Percentiles rank a stretch among this genome's conserved stretches.
phyloP scores from a whole-genome alignment of 2,329 filamentous ascomycete species.

The Rhinocladiella similis region DNA sequence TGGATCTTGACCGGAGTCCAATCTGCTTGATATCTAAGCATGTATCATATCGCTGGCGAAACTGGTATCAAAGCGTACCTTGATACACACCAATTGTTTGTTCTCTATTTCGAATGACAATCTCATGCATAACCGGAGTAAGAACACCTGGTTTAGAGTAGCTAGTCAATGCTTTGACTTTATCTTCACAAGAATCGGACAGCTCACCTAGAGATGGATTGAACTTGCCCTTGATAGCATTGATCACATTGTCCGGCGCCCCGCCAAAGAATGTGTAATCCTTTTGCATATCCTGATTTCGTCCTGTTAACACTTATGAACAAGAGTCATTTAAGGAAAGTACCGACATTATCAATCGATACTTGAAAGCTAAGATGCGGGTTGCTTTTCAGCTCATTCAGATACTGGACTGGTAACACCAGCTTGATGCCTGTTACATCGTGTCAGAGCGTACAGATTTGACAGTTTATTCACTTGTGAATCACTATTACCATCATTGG shows the following conservation, averaged over 20 bases:
- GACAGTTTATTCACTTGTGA: background rate
- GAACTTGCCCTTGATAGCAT: slow-evolving; percentile 4
- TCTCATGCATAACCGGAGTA: slow-evolving; percentile 1
- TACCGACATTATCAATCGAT: slow-evolving; percentile 29
- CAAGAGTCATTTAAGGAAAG: background rate
- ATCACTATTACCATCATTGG: background rate
- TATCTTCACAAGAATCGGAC: background rate
- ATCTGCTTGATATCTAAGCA: background rate
- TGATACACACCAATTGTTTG: background rate
- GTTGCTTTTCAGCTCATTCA: slow-evolving; percentile 37
- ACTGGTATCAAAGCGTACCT: background rate
- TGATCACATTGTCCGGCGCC: background rate
- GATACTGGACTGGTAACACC: slow-evolving; percentile 34
- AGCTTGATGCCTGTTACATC: slow-evolving; percentile 16
- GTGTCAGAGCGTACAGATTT: background rate
- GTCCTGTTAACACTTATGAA: background rate
- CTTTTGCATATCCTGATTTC: background rate
- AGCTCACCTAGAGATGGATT: slow-evolving; percentile 1
- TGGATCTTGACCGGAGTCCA: slow-evolving; percentile 1
- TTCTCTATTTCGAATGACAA: background rate
- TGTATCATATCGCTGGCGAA: background rate
- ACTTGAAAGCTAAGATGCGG: slow-evolving; percentile 33
- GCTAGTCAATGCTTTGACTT: background rate
- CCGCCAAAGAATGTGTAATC: slow-evolving; percentile 5
- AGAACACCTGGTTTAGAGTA: background rate